These are phyloP conservation scores for Pseudogymnoascus sp. DNA, from an alignment of 2,329 filamentous ascomycete species.

Conservation along the genomic window DNA sequence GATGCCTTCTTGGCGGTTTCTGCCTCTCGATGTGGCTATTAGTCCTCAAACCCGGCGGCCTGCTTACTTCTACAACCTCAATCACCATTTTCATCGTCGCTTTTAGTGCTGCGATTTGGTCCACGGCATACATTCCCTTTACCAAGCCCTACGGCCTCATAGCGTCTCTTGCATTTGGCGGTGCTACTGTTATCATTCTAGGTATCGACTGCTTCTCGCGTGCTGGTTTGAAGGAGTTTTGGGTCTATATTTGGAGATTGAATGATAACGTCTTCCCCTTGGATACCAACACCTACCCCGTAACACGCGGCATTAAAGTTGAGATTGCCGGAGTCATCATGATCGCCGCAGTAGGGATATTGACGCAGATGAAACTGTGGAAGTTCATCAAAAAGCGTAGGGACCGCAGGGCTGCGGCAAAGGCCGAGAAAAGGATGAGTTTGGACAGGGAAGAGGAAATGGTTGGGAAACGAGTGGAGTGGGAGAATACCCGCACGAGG, in stretches of 20 bases:
- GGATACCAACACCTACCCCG: slow-evolving; percentile 67
- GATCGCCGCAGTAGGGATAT: slow-evolving; percentile 63
- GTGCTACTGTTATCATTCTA: slow-evolving; percentile 69
- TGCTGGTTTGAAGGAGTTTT: slow-evolving; percentile 93
- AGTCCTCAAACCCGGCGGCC: slow-evolving; percentile 64
- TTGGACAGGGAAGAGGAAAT: slow-evolving; percentile 60
- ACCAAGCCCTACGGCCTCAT: slow-evolving; percentile 76
- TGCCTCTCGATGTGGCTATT: slow-evolving; percentile 63
- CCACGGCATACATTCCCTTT: slow-evolving; percentile 68
- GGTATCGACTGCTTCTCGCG: slow-evolving; percentile 86
- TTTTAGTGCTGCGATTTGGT: slow-evolving; percentile 61
- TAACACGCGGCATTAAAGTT: slow-evolving; percentile 78
- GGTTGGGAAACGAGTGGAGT: slow-evolving; percentile 59
- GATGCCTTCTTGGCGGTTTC: slow-evolving; percentile 40
- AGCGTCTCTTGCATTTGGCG: slow-evolving; percentile 66
- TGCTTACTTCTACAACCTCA: slow-evolving; percentile 53
- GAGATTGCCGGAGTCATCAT: slow-evolving; percentile 74
- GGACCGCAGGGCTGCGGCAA: slow-evolving; percentile 43
- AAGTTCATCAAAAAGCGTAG: slow-evolving; percentile 62
- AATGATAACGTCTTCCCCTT: slow-evolving; percentile 76
- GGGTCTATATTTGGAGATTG: slow-evolving; percentile 82
- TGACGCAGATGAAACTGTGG: slow-evolving; percentile 84
- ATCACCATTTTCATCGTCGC: slow-evolving; percentile 69
- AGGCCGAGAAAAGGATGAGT: slow-evolving; percentile 43
- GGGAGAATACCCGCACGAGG: slow-evolving; percentile 52